phyloP scores from a whole-genome alignment of 2,329 filamentous ascomycete genomes.

The Xylariaceae sp. region DNA sequence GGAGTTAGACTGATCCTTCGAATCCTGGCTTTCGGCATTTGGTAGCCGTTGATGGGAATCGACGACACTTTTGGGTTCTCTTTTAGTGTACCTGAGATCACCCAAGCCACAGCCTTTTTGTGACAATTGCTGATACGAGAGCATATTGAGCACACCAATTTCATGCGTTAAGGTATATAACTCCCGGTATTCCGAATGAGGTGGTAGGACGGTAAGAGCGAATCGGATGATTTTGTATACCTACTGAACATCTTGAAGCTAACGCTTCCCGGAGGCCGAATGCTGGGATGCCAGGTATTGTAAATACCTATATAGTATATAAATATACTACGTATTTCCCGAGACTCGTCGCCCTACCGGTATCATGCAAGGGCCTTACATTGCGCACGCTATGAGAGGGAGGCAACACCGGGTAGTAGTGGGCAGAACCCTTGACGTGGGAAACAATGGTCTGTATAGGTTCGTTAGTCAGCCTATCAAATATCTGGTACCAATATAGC shows the following conservation, averaged over 20 bases:
- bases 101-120: background rate
- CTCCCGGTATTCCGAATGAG: background rate
- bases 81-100: background rate
- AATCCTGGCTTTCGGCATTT: background rate
- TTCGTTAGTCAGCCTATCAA: constrained; percentile 10
- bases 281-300: background rate
- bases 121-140: background rate
- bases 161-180: background rate
- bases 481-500: background rate
- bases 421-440: constrained; percentile 5
- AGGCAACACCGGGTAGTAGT: no score
- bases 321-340: background rate
- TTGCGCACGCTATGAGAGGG: background rate
- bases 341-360: constrained; percentile 12
- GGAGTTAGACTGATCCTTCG: constrained; percentile 5
- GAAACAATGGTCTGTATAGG: background rate
- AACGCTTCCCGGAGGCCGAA: background rate
- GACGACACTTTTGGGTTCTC: background rate
- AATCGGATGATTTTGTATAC: constrained; percentile 4
- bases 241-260: constrained; percentile 1
- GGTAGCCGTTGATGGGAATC: background rate
- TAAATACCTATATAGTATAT: background rate
- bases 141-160: background rate
- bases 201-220: background rate
- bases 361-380: constrained; percentile 20